Evolutionary conservation across 169 alveolate genomes (phyloP).

Genomic region (Plasmodium yoelii): DNA sequence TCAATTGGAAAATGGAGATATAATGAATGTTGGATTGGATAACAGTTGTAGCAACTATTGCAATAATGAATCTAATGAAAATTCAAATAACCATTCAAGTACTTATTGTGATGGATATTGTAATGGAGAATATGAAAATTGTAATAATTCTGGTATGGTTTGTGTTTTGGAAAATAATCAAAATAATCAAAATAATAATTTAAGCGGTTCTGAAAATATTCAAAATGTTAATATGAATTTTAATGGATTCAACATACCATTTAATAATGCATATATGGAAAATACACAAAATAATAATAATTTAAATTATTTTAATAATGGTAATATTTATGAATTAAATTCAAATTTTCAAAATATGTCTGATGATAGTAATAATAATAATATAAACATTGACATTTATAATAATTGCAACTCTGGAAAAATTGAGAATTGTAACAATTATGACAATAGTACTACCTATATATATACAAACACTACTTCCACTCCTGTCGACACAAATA

Average conservation of each 20-base stretch:
- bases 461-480: neutral
- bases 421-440: neutral
- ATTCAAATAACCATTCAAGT: too few species aligned
- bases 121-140: neutral
- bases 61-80: too few species aligned
- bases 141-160: neutral
- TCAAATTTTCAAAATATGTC: neutral
- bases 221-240: neutral
- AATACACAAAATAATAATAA: neutral
- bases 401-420: neutral
- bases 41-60: too few species aligned
- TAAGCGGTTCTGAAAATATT: neutral
- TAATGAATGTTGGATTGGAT: too few species aligned
- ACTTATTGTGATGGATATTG: too few species aligned
- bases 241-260: neutral
- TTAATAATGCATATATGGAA: neutral
- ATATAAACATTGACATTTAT: neutral
- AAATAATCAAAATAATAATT: neutral
- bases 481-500: neutral
- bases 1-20: too few species aligned
- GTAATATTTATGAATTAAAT: neutral
- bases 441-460: neutral
- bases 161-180: neutral
- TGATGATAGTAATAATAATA: conserved; percentile 4
- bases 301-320: neutral